phyloP scores from a whole-genome alignment of 2,329 filamentous ascomycete species.

The Diaporthe ampelina region DNA sequence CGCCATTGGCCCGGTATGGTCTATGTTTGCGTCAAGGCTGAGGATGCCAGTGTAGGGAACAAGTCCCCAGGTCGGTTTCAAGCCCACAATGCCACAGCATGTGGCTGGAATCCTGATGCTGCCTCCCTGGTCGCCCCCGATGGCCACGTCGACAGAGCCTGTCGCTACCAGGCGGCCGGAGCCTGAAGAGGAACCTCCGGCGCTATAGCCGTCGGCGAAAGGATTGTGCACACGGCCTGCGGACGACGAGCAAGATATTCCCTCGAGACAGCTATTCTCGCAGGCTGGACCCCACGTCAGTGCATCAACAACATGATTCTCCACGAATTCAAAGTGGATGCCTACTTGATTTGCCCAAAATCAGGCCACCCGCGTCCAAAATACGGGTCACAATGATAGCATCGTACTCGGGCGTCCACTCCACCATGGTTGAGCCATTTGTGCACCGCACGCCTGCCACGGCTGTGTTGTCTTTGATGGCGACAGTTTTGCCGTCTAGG shows the following conservation, averaged over 20 bases:
- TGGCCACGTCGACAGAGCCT: slow-evolving; percentile 38
- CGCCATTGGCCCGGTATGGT: slow-evolving; percentile 60
- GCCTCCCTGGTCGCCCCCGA: slow-evolving; percentile 49
- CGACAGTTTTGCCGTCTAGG: slow-evolving; percentile 33
- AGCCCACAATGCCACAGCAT: slow-evolving; percentile 51
- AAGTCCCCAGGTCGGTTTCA: slow-evolving; percentile 57
- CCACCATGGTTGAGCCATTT: slow-evolving; percentile 41
- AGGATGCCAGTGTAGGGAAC: slow-evolving; percentile 60
- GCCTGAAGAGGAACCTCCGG: slow-evolving; percentile 52
- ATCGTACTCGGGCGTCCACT: slow-evolving; percentile 45
- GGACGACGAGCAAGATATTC: slow-evolving; percentile 47
- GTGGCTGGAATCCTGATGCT: slow-evolving; percentile 51
- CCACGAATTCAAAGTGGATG: too few species aligned
- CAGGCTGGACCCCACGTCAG: slow-evolving; percentile 45
- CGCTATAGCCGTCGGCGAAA: slow-evolving; percentile 45
- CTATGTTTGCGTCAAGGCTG: slow-evolving; percentile 57
- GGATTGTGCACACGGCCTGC: slow-evolving; percentile 50
- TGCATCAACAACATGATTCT: neutral
- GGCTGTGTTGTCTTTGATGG: slow-evolving; percentile 51
- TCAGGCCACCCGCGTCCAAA: slow-evolving; percentile 46
- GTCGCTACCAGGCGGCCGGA: slow-evolving; percentile 49
- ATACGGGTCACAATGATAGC: slow-evolving; percentile 46
- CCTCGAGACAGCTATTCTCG: slow-evolving; percentile 50
- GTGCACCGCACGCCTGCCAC: slow-evolving; percentile 48
- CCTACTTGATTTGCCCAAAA: slow-evolving; percentile 44